Evolutionary conservation across 2,329 filamentous ascomycete species (phyloP), one percentile per base, ranked within the genome.

Genomic region (Penicillium italicum): DNA sequence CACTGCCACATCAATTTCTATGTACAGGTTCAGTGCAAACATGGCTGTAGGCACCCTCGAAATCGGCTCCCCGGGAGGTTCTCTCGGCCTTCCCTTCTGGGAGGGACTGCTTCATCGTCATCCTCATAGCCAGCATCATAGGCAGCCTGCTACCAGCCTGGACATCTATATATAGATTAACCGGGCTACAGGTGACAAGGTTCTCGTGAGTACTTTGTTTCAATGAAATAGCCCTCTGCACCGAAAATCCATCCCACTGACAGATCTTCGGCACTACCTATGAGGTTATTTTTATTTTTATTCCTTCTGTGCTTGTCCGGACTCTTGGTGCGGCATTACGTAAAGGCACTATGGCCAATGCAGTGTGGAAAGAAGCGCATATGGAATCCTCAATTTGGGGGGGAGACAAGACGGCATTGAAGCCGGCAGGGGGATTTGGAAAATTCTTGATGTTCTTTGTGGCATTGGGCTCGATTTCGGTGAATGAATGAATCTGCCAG

Each of bases 101-200:
- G 69, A 74, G 71, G 72, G 69, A 74, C 42, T 72, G 66, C 50
- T 73, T 74, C 50, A 66, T 68, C 6, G 66, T 74, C 41, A 73
- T 74, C 24, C 36, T 73, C 10, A 56, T 67, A 6, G 66, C 74
- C 33, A 74, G 74, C 44, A 34, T 73, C 5, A 48, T 65, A 11
- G 67, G 66, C 48, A 68, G 69, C 59, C 50, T 74, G 10, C 63
- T 62, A 57, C 62, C 64, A 16, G 64, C 63, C 9, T 66, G 62
- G 64, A 66, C 64, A 16, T 69, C 69, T 55, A 68, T 53, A 52
- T 72, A 73, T 45, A 70, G 71, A 6, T 56, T 74, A 18, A 72
- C 71, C 0, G 72, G 71, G 2, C 55, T 74, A 22, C 64, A 70
- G 8, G 74, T 73, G 69, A 73, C 70, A 16, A 73, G 67, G 0